Conservation (phyloP, 1,284 basidiomycete species). For the Ceratobasidium sp. region DNA sequence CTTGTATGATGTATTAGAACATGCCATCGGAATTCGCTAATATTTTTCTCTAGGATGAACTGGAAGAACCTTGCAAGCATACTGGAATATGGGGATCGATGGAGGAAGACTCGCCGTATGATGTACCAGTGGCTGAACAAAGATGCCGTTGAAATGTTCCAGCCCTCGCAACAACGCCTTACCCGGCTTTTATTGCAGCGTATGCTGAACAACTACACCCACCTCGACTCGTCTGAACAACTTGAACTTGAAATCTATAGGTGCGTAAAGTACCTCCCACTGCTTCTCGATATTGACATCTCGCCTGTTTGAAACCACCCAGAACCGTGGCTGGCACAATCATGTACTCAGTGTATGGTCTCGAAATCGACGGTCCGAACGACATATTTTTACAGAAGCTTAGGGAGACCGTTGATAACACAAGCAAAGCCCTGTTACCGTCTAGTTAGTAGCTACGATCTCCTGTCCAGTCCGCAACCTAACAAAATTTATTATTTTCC, state of each 20-base stretch:
- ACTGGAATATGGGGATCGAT: slow-evolving; percentile 12
- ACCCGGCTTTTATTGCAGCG: slow-evolving; percentile 8
- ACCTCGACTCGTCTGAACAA: slow-evolving; percentile 11
- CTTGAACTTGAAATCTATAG: slow-evolving; percentile 13
- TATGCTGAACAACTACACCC: not conserved
- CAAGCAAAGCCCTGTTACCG: slow-evolving; percentile 15
- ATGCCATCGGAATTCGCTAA: not conserved
- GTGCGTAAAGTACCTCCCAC: not conserved
- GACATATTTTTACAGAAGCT: slow-evolving; percentile 25
- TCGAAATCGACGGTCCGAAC: not conserved
- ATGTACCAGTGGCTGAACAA: slow-evolving; percentile 19
- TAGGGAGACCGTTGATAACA: slow-evolving; percentile 2
- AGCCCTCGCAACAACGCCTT: slow-evolving; percentile 25
- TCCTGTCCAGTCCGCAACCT: not conserved
- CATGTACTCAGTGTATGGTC: slow-evolving; percentile 37
- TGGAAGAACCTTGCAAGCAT: slow-evolving; percentile 13
- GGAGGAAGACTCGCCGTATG: slow-evolving; percentile 30
- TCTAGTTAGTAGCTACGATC: not conserved
- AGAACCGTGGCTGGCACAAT: not conserved
- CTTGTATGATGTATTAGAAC: slow-evolving; percentile 1
- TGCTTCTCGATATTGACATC: no score
- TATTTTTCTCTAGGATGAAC: slow-evolving; percentile 11
- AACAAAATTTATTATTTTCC: not conserved
- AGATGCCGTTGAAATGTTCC: slow-evolving; percentile 9
- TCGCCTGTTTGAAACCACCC: no score